These are phyloP conservation scores for Chloris gayana DNA, from an alignment of 176 grass and related monocot genomes.

Conservation along the genomic window DNA sequence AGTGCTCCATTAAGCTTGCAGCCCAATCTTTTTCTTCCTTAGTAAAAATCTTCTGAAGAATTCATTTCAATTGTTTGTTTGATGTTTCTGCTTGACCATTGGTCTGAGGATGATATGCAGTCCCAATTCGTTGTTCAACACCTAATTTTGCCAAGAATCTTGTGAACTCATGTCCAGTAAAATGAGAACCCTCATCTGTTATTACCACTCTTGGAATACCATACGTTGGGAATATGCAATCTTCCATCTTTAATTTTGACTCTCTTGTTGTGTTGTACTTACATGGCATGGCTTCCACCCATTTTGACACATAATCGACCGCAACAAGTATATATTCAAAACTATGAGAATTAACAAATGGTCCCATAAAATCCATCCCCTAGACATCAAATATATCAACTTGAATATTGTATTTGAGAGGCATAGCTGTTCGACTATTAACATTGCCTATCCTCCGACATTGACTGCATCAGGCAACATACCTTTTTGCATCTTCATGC, in stretches of 20 bases:
- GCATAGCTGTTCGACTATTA: background rate
- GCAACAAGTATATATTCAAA: background rate
- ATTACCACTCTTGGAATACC: background rate
- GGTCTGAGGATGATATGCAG: background rate
- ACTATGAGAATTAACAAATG: background rate
- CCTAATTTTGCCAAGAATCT: fast-evolving
- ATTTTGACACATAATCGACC: background rate
- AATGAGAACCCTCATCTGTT: background rate
- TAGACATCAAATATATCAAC: background rate
- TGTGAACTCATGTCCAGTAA: background rate
- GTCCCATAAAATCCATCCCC: background rate
- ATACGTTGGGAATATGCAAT: background rate
- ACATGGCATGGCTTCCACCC: background rate
- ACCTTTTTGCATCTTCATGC: background rate
- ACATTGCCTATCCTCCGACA: background rate
- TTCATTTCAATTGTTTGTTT: background rate
- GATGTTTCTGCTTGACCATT: background rate
- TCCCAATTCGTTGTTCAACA: background rate
- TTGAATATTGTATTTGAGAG: background rate
- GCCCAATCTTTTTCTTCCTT: too few relatives aligned
- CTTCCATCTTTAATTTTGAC: background rate
- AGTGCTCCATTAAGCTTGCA: too few relatives aligned
- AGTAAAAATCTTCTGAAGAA: background rate
- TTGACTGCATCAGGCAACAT: background rate
- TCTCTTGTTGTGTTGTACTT: background rate